Conservation (phyloP, 106 monocot genomes). For the Phalaenopsis aphrodite region DNA sequence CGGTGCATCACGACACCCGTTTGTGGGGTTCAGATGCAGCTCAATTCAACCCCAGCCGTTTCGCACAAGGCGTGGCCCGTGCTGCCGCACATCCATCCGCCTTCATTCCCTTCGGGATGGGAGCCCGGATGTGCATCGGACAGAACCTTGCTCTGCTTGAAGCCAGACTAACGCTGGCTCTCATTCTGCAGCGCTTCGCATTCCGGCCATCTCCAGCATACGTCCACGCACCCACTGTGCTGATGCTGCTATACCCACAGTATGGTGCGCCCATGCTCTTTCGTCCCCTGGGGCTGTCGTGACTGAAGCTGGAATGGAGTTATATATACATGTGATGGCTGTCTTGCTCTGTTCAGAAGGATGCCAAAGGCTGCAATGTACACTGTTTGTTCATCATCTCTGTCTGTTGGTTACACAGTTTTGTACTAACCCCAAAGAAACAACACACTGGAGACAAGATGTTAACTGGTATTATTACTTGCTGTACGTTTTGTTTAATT, state of each 20-base stretch:
- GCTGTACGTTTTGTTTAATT: not conserved
- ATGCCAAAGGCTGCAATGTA: not conserved
- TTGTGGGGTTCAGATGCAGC: constrained; percentile 58
- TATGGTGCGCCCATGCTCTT: constrained; percentile 22
- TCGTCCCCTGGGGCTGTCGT: not conserved
- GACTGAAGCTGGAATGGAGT: too few species aligned
- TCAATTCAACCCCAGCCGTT: constrained; percentile 51
- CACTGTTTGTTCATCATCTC: not conserved
- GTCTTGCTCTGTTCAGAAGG: not conserved
- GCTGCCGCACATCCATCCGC: constrained; percentile 40
- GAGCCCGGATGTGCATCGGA: constrained; percentile 64
- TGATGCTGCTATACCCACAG: constrained; percentile 35
- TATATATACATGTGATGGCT: not conserved
- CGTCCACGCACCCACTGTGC: constrained; percentile 27
- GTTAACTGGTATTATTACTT: not conserved
- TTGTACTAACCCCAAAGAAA: constrained; percentile 2
- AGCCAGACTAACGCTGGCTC: constrained; percentile 49
- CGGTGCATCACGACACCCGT: constrained; percentile 50
- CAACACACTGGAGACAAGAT: not conserved
- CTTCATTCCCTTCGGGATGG: constrained; percentile 67
- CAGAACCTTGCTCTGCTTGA: constrained; percentile 53
- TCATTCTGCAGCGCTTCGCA: constrained; percentile 40
- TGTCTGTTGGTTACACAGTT: not conserved
- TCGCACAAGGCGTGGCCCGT: constrained; percentile 30
- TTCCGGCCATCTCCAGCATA: constrained; percentile 23